Evolutionary conservation across 2,329 filamentous ascomycete species (phyloP).

Genomic region (Clarireedia paspali): DNA sequence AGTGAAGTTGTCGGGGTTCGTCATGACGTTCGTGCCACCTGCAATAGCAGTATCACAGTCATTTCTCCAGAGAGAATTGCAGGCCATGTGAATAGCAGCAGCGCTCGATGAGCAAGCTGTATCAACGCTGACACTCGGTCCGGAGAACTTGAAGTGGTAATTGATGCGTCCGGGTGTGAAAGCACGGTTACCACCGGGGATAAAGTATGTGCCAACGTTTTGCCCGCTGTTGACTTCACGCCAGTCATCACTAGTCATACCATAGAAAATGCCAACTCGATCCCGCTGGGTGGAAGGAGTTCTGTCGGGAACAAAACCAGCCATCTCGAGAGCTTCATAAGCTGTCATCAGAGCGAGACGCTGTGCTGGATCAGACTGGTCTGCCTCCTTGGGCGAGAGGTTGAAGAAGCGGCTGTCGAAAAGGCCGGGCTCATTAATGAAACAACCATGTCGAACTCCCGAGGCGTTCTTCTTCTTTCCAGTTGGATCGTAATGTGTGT

Average conservation of each 20-base stretch:
- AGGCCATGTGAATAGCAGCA: constrained; percentile 45
- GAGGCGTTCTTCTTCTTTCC: constrained; percentile 50
- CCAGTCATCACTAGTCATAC: constrained; percentile 21
- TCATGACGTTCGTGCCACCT: constrained; percentile 31
- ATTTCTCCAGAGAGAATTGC: constrained; percentile 38
- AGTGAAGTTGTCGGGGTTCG: constrained; percentile 31
- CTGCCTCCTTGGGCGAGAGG: constrained; percentile 73
- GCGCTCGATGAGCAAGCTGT: constrained; percentile 52
- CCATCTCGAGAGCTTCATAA: constrained; percentile 74
- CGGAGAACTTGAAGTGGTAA: constrained; percentile 34
- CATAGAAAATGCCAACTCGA: constrained; percentile 20
- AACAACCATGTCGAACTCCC: constrained; percentile 70
- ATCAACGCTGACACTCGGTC: constrained; percentile 48
- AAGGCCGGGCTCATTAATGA: constrained; percentile 58
- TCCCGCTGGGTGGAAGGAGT: constrained; percentile 33
- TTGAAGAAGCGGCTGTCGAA: constrained; percentile 79
- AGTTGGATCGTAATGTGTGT: constrained; percentile 61
- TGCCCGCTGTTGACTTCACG: constrained; percentile 21
- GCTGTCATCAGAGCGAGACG: constrained; percentile 66
- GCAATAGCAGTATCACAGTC: constrained; percentile 37
- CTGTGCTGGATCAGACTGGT: constrained; percentile 74
- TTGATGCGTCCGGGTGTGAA: constrained; percentile 28
- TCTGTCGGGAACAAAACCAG: constrained; percentile 51
- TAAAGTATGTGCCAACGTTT: constrained; percentile 22
- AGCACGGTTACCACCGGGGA: constrained; percentile 19